phyloP scores from a whole-genome alignment of 805 yeast genomes.

The Debaryomyces prosopidis region DNA sequence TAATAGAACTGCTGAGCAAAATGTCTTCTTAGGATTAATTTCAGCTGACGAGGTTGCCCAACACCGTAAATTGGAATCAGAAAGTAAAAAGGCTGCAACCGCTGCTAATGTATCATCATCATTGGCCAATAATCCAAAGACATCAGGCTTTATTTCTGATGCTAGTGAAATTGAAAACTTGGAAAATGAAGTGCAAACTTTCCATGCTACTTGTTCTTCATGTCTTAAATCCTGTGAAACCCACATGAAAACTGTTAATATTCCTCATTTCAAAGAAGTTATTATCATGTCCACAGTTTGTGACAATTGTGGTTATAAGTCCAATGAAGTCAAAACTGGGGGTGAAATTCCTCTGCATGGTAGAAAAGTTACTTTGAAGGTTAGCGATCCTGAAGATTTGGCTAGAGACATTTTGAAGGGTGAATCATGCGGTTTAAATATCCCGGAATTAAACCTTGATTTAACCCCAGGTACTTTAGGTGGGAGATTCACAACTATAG shows the following conservation, averaged over 20 bases:
- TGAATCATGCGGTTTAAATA: conserved; percentile 82
- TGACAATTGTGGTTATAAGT: conserved; percentile 89
- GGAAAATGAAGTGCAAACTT: conserved; percentile 88
- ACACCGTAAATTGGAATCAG: conserved; percentile 48
- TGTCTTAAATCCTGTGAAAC: conserved; percentile 84
- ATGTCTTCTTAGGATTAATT: conserved; percentile 77
- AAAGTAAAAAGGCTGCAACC: conserved; percentile 43
- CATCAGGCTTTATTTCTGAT: conserved; percentile 65
- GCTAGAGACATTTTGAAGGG: conserved; percentile 93
- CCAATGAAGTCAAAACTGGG: conserved; percentile 98
- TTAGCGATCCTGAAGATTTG: conserved; percentile 89
- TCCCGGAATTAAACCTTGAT: conserved; percentile 90
- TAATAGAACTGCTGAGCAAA: conserved; percentile 83
- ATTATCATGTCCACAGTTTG: conserved; percentile 94
- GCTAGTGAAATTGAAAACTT: conserved; percentile 81
- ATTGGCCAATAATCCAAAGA: conserved; percentile 34
- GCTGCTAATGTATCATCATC: conserved; percentile 27
- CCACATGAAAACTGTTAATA: conserved; percentile 94
- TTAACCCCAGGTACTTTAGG: conserved; percentile 96
- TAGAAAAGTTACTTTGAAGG: conserved; percentile 64
- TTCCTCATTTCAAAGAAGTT: conserved; percentile 98
- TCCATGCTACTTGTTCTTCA: conserved; percentile 88
- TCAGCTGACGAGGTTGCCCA: conserved; percentile 64
- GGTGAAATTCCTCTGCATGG: conserved; percentile 93
- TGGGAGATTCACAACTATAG: conserved; percentile 96